Evolutionary conservation across 2,329 filamentous ascomycete genomes (phyloP).

Genomic region (Ilyonectria robusta): DNA sequence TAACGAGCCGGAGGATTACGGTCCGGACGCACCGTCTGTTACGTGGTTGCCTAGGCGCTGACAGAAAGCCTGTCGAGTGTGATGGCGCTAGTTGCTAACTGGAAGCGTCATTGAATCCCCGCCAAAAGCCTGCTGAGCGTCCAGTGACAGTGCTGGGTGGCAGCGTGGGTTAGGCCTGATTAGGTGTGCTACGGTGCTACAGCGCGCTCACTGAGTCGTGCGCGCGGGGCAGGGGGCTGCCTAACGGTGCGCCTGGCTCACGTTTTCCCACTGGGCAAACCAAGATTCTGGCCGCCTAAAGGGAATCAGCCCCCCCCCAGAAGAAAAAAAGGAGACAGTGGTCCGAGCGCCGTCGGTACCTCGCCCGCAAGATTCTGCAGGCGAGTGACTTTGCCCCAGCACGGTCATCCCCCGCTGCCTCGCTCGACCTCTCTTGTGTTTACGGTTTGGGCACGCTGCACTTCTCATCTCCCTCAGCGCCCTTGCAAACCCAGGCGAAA

Average conservation of each 20-base stretch:
- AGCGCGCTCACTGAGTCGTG: conserved; percentile 20
- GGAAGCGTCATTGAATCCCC: conserved; percentile 25
- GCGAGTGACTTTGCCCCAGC: conserved; percentile 47
- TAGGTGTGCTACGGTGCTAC: conserved; percentile 20
- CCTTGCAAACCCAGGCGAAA: conserved; percentile 61
- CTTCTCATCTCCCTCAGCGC: conserved; percentile 38
- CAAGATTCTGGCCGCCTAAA: conserved; percentile 11
- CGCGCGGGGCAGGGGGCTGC: conserved; percentile 4
- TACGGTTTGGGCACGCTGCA: conserved; percentile 31
- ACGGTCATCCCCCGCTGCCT: conserved; percentile 44
- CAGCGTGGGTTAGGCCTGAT: conserved; percentile 21
- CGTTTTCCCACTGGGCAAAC: background rate
- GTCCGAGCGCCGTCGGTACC: conserved; percentile 51
- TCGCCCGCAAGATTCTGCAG: conserved; percentile 31
- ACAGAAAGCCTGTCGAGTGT: conserved; percentile 7
- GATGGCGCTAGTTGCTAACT: conserved; percentile 13
- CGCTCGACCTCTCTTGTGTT: conserved; percentile 27
- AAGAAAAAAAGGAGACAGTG: conserved; percentile 51
- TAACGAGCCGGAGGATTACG: background rate
- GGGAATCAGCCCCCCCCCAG: conserved; percentile 12
- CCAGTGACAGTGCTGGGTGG: conserved; percentile 11
- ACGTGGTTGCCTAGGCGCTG: conserved; percentile 25
- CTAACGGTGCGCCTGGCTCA: conserved; percentile 4
- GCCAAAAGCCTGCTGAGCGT: conserved; percentile 5
- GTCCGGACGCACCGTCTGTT: conserved; percentile 3